A percentile compares a stretch with the other conserved stretches of the same genome.
Conservation (phyloP, 495 filamentous ascomycete species). For the Lasiosphaeris hirsuta region DNA sequence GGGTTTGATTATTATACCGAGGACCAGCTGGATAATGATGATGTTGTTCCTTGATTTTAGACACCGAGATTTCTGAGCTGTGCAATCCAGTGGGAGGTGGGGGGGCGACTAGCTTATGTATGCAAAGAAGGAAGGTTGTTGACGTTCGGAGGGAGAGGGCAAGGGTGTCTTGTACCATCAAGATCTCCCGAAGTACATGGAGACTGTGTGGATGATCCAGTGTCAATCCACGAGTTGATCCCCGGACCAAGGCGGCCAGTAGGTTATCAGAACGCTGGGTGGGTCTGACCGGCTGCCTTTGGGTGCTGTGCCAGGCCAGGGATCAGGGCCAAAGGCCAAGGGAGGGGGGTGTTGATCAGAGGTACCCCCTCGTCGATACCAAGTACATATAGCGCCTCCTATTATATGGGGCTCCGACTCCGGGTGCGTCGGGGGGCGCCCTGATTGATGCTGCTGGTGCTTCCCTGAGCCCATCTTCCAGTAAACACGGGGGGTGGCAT, state of each 20-base stretch:
- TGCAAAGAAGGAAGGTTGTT: conserved; percentile 38
- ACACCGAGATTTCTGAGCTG: conserved; percentile 22
- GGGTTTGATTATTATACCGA: conserved; percentile 22
- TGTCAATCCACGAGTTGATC: conserved; percentile 46
- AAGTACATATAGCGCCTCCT: conserved; percentile 44
- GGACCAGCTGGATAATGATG: conserved; percentile 28
- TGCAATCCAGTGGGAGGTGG: conserved; percentile 20
- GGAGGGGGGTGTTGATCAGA: conserved; percentile 38
- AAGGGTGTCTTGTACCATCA: conserved; percentile 45
- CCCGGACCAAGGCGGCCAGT: conserved; percentile 40
- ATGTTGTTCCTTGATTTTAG: conserved; percentile 25
- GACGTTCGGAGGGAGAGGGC: conserved; percentile 31
- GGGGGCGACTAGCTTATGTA: conserved; percentile 48
- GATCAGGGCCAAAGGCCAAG: conserved; percentile 40
- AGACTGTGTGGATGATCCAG: conserved; percentile 43
- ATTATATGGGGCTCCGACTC: conserved; percentile 42
- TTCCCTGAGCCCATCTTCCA: conserved; percentile 22
- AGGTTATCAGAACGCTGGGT: conserved; percentile 47
- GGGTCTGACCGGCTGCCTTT: conserved; percentile 39
- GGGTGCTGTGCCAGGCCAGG: conserved; percentile 46
- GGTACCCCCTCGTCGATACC: conserved; percentile 37
- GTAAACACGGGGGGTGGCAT: conserved; percentile 23
- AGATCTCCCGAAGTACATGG: conserved; percentile 47
- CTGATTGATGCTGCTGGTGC: conserved; percentile 32
- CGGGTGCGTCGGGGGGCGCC: conserved; percentile 39